Evolutionary conservation across 345 rosid species (phyloP).

Genomic region (Salix koriyanagi): DNA sequence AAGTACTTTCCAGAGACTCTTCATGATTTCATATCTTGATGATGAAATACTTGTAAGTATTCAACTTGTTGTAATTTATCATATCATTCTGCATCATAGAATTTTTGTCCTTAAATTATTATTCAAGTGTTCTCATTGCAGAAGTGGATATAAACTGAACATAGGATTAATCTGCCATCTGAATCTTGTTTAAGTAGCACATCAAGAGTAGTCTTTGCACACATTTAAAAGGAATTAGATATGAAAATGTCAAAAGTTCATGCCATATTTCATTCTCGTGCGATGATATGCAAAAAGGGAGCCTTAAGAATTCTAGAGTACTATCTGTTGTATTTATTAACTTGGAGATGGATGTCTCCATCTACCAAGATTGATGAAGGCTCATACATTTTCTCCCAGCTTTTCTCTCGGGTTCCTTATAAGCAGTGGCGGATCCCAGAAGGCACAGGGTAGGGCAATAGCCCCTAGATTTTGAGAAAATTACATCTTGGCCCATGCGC

Average conservation of each 20-base stretch:
- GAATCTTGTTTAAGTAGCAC: neutral
- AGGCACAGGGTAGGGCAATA: too few relatives aligned
- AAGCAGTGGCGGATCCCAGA: neutral
- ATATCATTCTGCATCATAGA: neutral
- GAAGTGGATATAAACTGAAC: neutral
- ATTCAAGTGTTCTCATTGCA: neutral
- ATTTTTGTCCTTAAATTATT: neutral
- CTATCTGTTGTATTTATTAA: too few relatives aligned
- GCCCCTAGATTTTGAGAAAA: too few relatives aligned
- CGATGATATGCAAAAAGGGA: neutral
- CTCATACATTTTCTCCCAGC: neutral
- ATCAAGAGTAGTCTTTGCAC: neutral
- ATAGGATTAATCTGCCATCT: neutral
- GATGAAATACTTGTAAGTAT: constrained; percentile 53
- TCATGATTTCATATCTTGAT: constrained; percentile 93
- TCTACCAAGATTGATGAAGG: neutral
- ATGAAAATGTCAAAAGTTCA: constrained; percentile 1
- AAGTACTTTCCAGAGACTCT: constrained; percentile 78
- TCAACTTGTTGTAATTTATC: neutral
- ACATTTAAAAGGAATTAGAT: neutral
- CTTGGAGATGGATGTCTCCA: neutral
- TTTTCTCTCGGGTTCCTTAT: neutral
- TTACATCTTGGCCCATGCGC: too few relatives aligned
- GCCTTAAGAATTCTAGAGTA: neutral
- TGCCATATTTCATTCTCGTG: neutral